Base-by-base conservation (phyloP, 2,329 filamentous ascomycete species). In the Juglanconis oblonga region DNA sequence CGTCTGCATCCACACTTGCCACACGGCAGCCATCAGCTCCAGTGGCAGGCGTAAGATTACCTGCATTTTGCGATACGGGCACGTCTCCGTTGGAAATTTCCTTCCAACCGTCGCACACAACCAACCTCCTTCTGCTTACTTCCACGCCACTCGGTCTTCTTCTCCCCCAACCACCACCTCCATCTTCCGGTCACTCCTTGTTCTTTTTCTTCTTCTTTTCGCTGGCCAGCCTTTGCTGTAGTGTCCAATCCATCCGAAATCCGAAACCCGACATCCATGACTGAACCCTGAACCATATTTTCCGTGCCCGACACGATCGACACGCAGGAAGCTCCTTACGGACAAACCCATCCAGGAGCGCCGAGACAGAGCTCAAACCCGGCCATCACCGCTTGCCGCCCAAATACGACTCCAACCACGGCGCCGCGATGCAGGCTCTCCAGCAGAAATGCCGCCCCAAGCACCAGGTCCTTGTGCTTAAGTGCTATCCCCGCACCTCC, bases 391-490 rank as follows among this genome's bases (percentile, higher is more conserved):
- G 40, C 42, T 36, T 42, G 40, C 29, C 29, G 10, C 7, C 11
- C 52, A 32, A 38, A 29, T 13, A 13, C 40, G 5, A 11, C 44
- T 9, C 33, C 48, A 44, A 5, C 3, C 24, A 13, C 11, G 9
- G 59, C 67, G 67, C 63, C 73, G 70, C 69, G 63, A 89, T 89
- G 86, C 81, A 88, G 71, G 81, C 85, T 71, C 80, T 88, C 64
- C 81, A 85, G 75, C 81, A 87, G 70, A 86, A 81, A 75, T 87
- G 85, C 76, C 91, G 94, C 62, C 94, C 95, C 33, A 98, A 97
- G 81, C 95, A 99, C 78, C 94, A 98, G 83, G 91, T 97, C 68
- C 81, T 98, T 63, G 89, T 97, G 67, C 85, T 97, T 66, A 97
- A 97, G 79, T 98, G 94, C 81, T 99, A 97, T 75, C 95, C 95